Conservation (phyloP, 148 eudicot genomes). For the Bassia scoparia region DNA sequence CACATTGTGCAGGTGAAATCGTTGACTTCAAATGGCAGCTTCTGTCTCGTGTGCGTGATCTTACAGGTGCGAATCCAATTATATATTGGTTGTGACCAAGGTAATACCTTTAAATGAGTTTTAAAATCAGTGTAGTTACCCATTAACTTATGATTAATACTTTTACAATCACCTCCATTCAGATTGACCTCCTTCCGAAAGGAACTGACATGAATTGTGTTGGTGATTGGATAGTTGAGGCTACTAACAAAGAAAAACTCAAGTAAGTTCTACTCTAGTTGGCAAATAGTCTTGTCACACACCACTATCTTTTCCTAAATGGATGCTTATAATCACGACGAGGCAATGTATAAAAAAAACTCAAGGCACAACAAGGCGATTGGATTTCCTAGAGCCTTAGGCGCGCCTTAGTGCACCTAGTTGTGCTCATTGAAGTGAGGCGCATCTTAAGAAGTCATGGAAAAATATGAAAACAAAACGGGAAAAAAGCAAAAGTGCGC, state of each 20-base stretch:
- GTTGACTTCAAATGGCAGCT: constrained; percentile 96
- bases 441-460: too few relatives aligned
- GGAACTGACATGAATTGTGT: constrained; percentile 84
- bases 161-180: constrained; percentile 17
- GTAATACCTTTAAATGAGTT: constrained; percentile 31
- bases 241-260: constrained; percentile 75
- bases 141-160: constrained; percentile 15
- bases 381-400: too few relatives aligned
- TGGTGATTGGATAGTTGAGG: constrained; percentile 97
- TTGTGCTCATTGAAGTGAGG: too few relatives aligned
- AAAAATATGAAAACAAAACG: too few relatives aligned
- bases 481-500: too few relatives aligned
- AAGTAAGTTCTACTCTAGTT: constrained; percentile 51
- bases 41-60: constrained; percentile 91
- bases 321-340: neutral
- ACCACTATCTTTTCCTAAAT: neutral
- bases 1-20: constrained; percentile 70
- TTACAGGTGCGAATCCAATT: constrained; percentile 93
- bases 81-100: constrained; percentile 90
- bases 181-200: constrained; percentile 99
- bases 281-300: neutral
- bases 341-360: too few relatives aligned
- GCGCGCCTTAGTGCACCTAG: too few relatives aligned
- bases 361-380: too few relatives aligned
- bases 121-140: neutral